Evolutionary conservation across 2,329 filamentous ascomycete species (phyloP), one percentile per base, ranked within the genome.

Genomic region (Colletotrichum neosansevieriae): DNA sequence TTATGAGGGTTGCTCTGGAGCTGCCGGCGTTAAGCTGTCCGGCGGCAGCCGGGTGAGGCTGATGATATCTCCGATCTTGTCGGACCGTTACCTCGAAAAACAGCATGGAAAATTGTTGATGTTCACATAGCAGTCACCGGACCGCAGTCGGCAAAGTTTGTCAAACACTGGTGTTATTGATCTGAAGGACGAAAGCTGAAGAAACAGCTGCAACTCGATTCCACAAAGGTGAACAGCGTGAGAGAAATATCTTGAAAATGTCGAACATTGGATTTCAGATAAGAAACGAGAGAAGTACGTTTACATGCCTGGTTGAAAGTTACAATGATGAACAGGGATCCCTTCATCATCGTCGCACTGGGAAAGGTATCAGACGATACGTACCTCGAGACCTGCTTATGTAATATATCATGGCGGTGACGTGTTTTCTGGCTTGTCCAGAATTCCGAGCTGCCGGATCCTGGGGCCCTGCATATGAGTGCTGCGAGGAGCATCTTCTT

Each of bases 341-440:
- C 36, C 36, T 38, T 38, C 36, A 13, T 38, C 12, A 15, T 38
- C 11, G 36, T 15, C 36, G 36, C 36, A 38, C 11, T 38, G 10
- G 36, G 11, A 11, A 38, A 38, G 36, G 36, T 11, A 38, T 9
- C 36, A 38, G 36, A 38, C 10, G 36, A 38, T 38, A 38, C 36
- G 36, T 38, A 13, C 2, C 7, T 29, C 29, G 0, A 29, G 6
- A 29, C 9, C 29, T 29, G 29, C 29, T 29, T 29, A 29, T 29
- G 29, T 29, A 29, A 29, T 29, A 29, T 7, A 2, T 2, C 6
- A 69, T 66, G 66, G 66, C 66, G 66, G 66, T 69, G 40, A 60
- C 47, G 49, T 60, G 21, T 50, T 38, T 50, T 44, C 56, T 21
- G 56, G 38, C 12, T 51, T 32, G 59, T 64, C 47, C n/a, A 54